A percentile compares a stretch with the other conserved stretches of the same genome.
Evolutionary conservation across 768 basidiomycete genomes (phyloP).

Genomic region (Gymnopilus junonius): DNA sequence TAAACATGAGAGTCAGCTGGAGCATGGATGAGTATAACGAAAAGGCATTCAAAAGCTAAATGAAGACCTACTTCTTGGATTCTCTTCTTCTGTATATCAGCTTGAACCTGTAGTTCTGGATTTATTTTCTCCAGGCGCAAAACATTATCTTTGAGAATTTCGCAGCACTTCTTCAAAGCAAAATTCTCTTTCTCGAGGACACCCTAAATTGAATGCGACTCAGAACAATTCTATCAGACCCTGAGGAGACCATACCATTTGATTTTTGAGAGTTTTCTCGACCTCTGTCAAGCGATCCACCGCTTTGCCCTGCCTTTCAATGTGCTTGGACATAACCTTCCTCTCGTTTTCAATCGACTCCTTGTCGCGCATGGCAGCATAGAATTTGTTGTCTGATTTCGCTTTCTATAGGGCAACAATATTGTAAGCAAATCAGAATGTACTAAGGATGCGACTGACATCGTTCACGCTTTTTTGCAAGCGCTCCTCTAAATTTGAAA

Average conservation of each 20-base stretch:
- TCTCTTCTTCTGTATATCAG: conserved; percentile 43
- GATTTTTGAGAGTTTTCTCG: conserved; percentile 60
- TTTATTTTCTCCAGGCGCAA: conserved; percentile 46
- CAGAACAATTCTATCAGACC: background rate
- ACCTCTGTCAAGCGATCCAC: conserved; percentile 69
- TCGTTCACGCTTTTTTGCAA: conserved; percentile 68
- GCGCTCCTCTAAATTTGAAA: conserved; percentile 75
- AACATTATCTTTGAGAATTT: conserved; percentile 26
- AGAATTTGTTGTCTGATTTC: conserved; percentile 95
- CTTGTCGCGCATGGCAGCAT: conserved; percentile 86
- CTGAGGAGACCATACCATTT: conserved; percentile 49
- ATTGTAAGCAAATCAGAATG: background rate
- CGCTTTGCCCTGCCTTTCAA: conserved; percentile 53
- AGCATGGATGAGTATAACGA: conserved; percentile 6
- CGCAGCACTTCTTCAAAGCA: conserved; percentile 33
- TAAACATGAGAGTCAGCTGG: conserved; percentile 21
- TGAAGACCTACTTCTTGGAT: conserved; percentile 41
- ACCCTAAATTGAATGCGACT: conserved; percentile 2
- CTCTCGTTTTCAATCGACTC: conserved; percentile 81
- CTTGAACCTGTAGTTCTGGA: conserved; percentile 34
- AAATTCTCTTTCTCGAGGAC: conserved; percentile 51
- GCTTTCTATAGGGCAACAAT: conserved; percentile 75
- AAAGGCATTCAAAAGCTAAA: background rate
- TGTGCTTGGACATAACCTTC: conserved; percentile 58
- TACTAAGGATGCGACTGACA: conserved; percentile 44